A percentile compares a stretch with the other conserved stretches of the same genome.
These are phyloP conservation scores for Ustilago hordei DNA, from an alignment of 1,284 basidiomycete genomes.

Conservation along the genomic window DNA sequence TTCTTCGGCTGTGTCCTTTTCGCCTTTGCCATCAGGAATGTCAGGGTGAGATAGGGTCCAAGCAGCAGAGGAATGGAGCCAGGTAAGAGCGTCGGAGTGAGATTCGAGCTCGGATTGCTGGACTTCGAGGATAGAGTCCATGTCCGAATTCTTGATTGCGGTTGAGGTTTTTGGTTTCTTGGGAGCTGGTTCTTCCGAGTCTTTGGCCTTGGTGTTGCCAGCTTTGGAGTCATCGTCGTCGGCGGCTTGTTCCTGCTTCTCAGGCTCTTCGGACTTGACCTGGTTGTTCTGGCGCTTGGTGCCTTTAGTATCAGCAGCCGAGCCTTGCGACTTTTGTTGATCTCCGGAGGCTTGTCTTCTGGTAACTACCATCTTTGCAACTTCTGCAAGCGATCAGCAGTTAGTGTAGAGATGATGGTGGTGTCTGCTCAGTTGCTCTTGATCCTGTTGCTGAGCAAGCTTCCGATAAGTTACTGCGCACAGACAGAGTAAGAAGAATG, in stretches of 20 bases:
- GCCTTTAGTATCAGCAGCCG: not conserved
- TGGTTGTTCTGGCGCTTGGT: conserved; percentile 16
- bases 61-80: conserved; percentile 34
- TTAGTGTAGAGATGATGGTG: not conserved
- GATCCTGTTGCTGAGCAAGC: not conserved
- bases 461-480: not conserved
- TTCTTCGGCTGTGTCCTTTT: conserved; percentile 33
- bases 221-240: not conserved
- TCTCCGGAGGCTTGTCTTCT: conserved; percentile 27
- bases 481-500: not conserved
- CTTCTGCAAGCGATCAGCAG: not conserved
- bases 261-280: conserved; percentile 4
- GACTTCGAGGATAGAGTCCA: conserved; percentile 33
- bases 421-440: not conserved
- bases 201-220: not conserved
- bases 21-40: conserved; percentile 30
- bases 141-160: conserved; percentile 7
- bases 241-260: conserved; percentile 9
- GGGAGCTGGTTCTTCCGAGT: conserved; percentile 16
- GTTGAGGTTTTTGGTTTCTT: conserved; percentile 40
- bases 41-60: conserved; percentile 39
- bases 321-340: conserved; percentile 5
- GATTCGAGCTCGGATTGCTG: conserved; percentile 48
- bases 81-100: conserved; percentile 36
- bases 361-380: conserved; percentile 34